phyloP scores from a whole-genome alignment of 2,329 filamentous ascomycete species.

The Madurella fahalii region DNA sequence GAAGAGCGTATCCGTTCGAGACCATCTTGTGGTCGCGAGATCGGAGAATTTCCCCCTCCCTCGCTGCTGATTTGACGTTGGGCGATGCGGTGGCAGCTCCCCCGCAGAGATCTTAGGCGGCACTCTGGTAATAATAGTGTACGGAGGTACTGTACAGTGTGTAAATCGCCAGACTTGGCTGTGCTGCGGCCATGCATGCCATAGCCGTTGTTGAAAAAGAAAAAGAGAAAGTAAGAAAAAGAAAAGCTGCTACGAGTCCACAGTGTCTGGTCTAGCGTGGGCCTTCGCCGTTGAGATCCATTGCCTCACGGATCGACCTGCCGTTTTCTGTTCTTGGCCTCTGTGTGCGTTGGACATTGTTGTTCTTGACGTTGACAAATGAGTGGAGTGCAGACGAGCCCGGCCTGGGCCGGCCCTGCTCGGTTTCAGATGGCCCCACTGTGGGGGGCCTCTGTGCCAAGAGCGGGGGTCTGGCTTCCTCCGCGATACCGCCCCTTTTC shows the following conservation, averaged over 20 bases:
- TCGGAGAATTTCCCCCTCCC: neutral
- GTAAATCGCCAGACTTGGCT: neutral
- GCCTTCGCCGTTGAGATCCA: neutral
- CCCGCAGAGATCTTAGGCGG: neutral
- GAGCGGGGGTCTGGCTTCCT: conserved; percentile 6
- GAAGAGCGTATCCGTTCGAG: neutral
- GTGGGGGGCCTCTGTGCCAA: conserved; percentile 9
- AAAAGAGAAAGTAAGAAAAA: too few relatives aligned
- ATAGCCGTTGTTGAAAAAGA: too few relatives aligned
- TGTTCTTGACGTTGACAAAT: conserved; percentile 4
- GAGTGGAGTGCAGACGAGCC: neutral
- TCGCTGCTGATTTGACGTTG: neutral
- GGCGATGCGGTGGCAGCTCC: neutral
- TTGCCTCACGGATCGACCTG: too few relatives aligned
- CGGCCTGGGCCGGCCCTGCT: neutral
- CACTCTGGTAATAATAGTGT: neutral
- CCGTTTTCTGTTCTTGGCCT: too few relatives aligned
- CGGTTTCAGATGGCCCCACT: conserved; percentile 5
- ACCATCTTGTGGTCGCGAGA: neutral
- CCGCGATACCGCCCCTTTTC: neutral
- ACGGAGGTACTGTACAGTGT: too few relatives aligned
- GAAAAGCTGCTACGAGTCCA: too few relatives aligned
- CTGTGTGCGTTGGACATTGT: neutral
- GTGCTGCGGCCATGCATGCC: neutral
- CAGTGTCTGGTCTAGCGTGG: too few relatives aligned